phyloP scores from a whole-genome alignment of 352 stramenopile species.

The Phytophthora hibernalis region DNA sequence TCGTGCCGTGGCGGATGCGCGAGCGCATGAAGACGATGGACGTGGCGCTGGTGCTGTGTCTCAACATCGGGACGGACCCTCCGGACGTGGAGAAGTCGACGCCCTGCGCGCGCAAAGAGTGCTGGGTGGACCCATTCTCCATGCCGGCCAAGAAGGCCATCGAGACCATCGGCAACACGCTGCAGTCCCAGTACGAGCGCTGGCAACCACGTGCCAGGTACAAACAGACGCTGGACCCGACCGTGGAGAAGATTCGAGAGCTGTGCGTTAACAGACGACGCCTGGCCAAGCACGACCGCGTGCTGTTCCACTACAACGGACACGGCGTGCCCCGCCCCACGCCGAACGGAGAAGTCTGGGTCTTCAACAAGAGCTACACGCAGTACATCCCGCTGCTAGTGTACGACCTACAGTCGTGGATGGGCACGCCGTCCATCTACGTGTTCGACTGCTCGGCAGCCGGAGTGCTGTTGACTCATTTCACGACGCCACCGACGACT shows the following conservation, averaged over 20 bases:
- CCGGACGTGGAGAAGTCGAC: constrained; percentile 97
- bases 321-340: constrained; percentile 98
- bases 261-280: constrained; percentile 94
- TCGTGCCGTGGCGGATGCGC: constrained; percentile 86
- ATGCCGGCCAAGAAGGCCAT: constrained; percentile 95
- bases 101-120: constrained; percentile 97
- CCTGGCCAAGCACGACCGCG: constrained; percentile 93
- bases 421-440: constrained; percentile 95
- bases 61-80: constrained; percentile 98
- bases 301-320: constrained; percentile 99
- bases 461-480: constrained; percentile 96
- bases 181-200: constrained; percentile 96
- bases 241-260: constrained; percentile 95
- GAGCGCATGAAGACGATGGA: constrained; percentile 93
- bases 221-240: constrained; percentile 96
- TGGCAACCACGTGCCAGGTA: constrained; percentile 96
- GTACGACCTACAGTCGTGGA: constrained; percentile 95
- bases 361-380: constrained; percentile 99
- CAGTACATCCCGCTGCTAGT: constrained; percentile 99
- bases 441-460: constrained; percentile 98
- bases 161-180: constrained; percentile 95
- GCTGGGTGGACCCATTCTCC: constrained; percentile 97
- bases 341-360: constrained; percentile 98
- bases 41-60: constrained; percentile 96
- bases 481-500: constrained; percentile 62